These are phyloP conservation scores for Phytophthora capsici DNA, from an alignment of 352 stramenopile species.

Conservation along the genomic window DNA sequence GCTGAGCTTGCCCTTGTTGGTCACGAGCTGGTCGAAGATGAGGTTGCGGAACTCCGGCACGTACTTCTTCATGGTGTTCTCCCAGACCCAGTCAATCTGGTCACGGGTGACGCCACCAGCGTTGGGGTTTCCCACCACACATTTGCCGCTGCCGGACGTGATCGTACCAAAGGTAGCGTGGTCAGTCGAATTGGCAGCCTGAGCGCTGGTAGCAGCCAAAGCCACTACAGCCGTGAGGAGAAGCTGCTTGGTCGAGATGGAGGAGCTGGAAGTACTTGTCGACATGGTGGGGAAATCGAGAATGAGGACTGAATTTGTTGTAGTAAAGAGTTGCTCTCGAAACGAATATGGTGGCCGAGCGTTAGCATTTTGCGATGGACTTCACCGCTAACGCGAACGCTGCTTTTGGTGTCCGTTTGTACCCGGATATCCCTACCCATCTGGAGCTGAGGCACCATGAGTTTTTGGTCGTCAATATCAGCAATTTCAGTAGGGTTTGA, in stretches of 20 bases:
- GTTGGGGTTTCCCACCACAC: conserved; percentile 3
- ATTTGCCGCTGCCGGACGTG: background rate
- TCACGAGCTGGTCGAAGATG: conserved; percentile 12
- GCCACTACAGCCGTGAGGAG: background rate
- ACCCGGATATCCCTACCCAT: no score
- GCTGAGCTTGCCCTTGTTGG: conserved; percentile 11
- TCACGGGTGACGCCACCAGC: conserved; percentile 1
- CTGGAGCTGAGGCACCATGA: no score
- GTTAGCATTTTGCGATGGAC: no score
- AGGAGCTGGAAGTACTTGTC: background rate
- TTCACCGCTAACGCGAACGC: no score
- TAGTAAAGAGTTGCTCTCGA: no score
- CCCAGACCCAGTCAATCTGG: conserved; percentile 9
- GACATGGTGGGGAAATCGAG: background rate
- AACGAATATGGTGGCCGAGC: no score
- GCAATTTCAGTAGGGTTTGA: no score
- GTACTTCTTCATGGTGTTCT: conserved; percentile 12
- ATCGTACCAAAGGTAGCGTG: background rate
- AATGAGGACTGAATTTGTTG: background rate
- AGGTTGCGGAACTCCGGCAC: conserved; percentile 6
- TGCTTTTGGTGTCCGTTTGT: no score
- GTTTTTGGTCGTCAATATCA: no score
- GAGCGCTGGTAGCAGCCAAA: background rate
- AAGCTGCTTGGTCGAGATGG: background rate
- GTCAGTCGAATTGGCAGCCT: background rate